These are phyloP conservation scores for Trypanosoma platydactyli DNA, from an alignment of 208 protist species.

Conservation along the genomic window DNA sequence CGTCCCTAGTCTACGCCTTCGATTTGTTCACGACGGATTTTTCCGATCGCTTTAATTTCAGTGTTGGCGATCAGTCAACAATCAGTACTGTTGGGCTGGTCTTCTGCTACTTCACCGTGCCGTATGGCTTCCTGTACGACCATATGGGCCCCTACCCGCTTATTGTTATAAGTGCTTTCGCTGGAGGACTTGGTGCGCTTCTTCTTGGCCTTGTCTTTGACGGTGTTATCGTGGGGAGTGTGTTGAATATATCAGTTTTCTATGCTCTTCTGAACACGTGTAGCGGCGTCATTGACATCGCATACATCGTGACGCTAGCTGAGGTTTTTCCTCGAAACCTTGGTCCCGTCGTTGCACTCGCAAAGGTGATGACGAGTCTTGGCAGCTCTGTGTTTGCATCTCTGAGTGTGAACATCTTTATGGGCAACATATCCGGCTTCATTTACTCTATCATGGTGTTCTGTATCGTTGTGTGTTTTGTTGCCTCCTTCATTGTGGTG, in stretches of 20 bases:
- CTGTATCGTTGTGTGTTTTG: constrained; percentile 39
- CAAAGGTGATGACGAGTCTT: constrained; percentile 78
- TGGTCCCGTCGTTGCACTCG: constrained; percentile 42
- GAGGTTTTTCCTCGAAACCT: constrained; percentile 47
- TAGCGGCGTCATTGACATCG: constrained; percentile 46
- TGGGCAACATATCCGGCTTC: constrained; percentile 41
- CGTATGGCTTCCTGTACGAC: constrained; percentile 56
- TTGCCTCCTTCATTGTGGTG: constrained; percentile 42
- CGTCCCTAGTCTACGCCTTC: constrained; percentile 65
- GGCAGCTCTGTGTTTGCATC: constrained; percentile 56
- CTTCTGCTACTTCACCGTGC: constrained; percentile 44
- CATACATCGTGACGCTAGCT: constrained; percentile 50
- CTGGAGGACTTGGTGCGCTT: constrained; percentile 36
- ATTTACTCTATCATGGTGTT: constrained; percentile 58
- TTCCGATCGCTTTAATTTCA: constrained; percentile 71
- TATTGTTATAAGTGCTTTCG: constrained; percentile 27
- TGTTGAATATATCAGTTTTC: constrained; percentile 43
- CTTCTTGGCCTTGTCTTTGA: constrained; percentile 29
- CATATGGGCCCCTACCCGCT: constrained; percentile 42
- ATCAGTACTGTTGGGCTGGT: constrained; percentile 55
- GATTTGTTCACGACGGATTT: constrained; percentile 72
- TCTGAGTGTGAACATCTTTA: constrained; percentile 53
- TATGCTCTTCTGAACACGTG: constrained; percentile 57
- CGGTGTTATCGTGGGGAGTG: constrained; percentile 32
- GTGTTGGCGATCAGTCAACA: constrained; percentile 62